Conservation (phyloP, 495 filamentous ascomycete species). For the Podospora comata region DNA sequence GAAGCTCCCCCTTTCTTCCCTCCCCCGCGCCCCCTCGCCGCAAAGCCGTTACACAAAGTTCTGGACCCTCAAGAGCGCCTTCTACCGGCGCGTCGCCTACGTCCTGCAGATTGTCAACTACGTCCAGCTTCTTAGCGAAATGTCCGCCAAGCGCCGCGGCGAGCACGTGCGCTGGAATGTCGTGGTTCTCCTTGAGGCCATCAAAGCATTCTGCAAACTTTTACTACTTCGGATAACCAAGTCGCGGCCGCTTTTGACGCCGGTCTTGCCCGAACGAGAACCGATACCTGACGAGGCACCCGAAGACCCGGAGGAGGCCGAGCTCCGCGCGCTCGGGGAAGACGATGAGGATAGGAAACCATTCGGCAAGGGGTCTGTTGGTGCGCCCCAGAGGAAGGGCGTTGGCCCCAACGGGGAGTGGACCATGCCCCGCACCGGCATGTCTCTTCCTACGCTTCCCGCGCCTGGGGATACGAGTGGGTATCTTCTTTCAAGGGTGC, state of each 20-base stretch:
- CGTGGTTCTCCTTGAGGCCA: conserved; percentile 77
- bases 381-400: neutral
- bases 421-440: conserved; percentile 92
- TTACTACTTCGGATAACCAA: conserved; percentile 80
- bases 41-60: conserved; percentile 89
- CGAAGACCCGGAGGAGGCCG: conserved; percentile 43
- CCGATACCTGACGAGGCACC: conserved; percentile 54
- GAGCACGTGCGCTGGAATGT: conserved; percentile 85
- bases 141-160: conserved; percentile 75
- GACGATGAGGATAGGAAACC: conserved; percentile 24
- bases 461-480: conserved; percentile 72
- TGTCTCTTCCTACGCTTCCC: conserved; percentile 77
- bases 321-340: conserved; percentile 25
- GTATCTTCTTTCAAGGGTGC: conserved; percentile 85
- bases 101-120: conserved; percentile 87
- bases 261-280: conserved; percentile 83
- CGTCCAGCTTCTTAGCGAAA: conserved; percentile 85
- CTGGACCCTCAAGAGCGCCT: conserved; percentile 70
- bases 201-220: conserved; percentile 84
- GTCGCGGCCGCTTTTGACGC: conserved; percentile 77
- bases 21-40: conserved; percentile 58
- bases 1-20: conserved; percentile 40
- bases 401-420: conserved; percentile 54
- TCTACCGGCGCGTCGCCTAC: conserved; percentile 75
- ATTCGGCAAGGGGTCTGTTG: neutral